Evolutionary conservation across 2,329 filamentous ascomycete genomes (phyloP), one percentile per base, ranked within the genome.

Genomic region (Tothia fuscella): DNA sequence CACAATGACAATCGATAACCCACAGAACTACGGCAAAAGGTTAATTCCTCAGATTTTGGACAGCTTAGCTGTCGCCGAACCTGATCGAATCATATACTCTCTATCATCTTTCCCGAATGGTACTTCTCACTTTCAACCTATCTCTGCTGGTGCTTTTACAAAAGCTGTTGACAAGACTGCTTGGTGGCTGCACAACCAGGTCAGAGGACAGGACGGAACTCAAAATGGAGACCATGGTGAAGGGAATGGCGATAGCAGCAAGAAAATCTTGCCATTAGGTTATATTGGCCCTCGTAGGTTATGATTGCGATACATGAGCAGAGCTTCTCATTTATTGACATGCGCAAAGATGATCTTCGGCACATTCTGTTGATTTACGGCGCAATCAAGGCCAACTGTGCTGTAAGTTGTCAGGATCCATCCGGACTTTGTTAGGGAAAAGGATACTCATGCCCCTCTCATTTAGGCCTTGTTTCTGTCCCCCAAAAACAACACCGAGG

Each of bases 401-500:
- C 55, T 29, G 59, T 60, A 47, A 42, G 52, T 47, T 42, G 25
- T 29, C 21, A 17, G 6, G 19, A 22, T n/a, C n/a, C n/a, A n/a
- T n/a, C n/a, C n/a, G n/a, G n/a, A n/a, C n/a, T n/a, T n/a, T n/a
- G n/a, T n/a, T n/a, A n/a, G n/a, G n/a, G n/a, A n/a, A n/a, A 10
- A 10, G 10, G 20, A 6, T 12, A 22, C 12, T 25, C 13, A 38
- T 6, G 6, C 10, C 10, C 9, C 13, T 10, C 12, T 6, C 13
- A 21, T 33, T 14, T 16, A 61, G 59, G 50, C 56, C 1, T 46
- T 63, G 3, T 56, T 62, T 19, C 46, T 54, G 3, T 62, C 61
- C 0, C 56, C 56, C 1, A 53, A 56, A 30, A 64, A 64, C 26
- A 62, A 50, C 16, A 44, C 53, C 0, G 53, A 54, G 12, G 61